Base-by-base conservation (phyloP, 78 protist species). In the Dictyostelium discoideum region DNA sequence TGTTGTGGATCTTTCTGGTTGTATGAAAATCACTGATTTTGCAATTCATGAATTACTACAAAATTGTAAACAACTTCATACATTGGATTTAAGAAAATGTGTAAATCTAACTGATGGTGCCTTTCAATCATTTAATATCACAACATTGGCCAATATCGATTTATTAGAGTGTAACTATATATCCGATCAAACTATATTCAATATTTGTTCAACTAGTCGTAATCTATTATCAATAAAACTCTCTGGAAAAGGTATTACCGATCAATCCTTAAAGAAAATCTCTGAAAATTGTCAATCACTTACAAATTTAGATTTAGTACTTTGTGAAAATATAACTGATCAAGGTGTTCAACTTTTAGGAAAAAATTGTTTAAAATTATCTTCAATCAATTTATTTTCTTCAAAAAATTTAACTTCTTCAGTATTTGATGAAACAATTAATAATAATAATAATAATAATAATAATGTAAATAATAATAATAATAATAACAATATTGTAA, bases 311-410 rank as follows among this genome's bases (percentile, higher is more conserved):
- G 95, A 90, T 5, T 54, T 90, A n/a, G 26, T 83, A 13, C 32
- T 60, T 10, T 90, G 95, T 54, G 95, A 90, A n/a, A 44, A 42
- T 73, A 90, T 90, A 3, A 82, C 95, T 13, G 95, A 90, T 3
- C 18, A 32, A 40, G 95, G 95, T n/a, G 76, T 90, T 54, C 87
- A 72, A 44, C 9, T 77, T 3, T 13, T 90, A 11, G 84, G 85
- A 32, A 76, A 63, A 44, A 18, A 67, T 13, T 90, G 95, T 29
- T 26, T 46, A 44, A 39, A 46, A 2, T 40, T 90, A 10, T 32
- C n/a, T 6, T 29, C 65, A 13, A 24, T 90, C 29, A 90, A 82
- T 54, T 57, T 90, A n/a, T 67, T 46, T 60, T 82, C 95, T 5
- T 90, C 95, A 10, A 90, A 82, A 46, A 63, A 90, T 39, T 20